These are phyloP conservation scores for Diplodia scrobiculata DNA, from an alignment of 2,329 filamentous ascomycete species.

Conservation along the genomic window DNA sequence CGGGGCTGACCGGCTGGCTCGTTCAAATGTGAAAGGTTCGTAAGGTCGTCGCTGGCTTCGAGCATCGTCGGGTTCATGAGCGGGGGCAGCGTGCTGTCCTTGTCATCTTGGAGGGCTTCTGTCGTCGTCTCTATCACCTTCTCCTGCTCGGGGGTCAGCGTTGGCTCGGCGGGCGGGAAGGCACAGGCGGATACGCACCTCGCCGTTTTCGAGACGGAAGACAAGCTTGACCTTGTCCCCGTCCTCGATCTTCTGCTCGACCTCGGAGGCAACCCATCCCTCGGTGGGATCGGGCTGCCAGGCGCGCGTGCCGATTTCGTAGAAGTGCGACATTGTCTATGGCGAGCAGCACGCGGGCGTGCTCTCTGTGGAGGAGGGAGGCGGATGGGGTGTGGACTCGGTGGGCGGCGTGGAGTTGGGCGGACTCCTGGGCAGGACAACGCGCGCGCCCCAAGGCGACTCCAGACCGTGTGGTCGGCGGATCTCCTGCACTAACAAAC, in stretches of 20 bases:
- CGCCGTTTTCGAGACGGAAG: constrained; percentile 89
- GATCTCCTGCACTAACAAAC: constrained; percentile 22
- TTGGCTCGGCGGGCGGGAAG: background rate
- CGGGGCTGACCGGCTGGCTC: constrained; percentile 80
- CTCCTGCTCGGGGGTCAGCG: constrained; percentile 55
- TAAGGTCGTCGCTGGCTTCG: constrained; percentile 96
- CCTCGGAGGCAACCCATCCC: constrained; percentile 96
- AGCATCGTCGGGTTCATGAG: constrained; percentile 98
- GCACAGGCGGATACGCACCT: constrained; percentile 58
- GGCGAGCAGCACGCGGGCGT: constrained; percentile 17
- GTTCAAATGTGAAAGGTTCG: constrained; percentile 95
- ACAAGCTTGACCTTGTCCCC: constrained; percentile 85
- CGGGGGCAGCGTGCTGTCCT: constrained; percentile 78
- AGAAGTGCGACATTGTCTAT: constrained; percentile 72
- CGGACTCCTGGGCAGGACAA: constrained; percentile 25
- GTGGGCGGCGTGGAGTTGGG: constrained; percentile 15
- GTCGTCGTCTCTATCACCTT: constrained; percentile 77
- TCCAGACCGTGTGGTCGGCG: constrained; percentile 15
- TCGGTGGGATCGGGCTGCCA: constrained; percentile 97
- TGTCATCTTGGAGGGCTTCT: constrained; percentile 74
- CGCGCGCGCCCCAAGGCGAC: constrained; percentile 26
- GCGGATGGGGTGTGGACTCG: constrained; percentile 1
- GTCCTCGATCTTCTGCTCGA: constrained; percentile 78
- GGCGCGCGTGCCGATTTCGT: constrained; percentile 93
- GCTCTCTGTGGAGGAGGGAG: constrained; percentile 5